Evolutionary conservation across 169 alveolate species (phyloP), one percentile per base, ranked within the genome.

Genomic region (Sarcocystis neurona): DNA sequence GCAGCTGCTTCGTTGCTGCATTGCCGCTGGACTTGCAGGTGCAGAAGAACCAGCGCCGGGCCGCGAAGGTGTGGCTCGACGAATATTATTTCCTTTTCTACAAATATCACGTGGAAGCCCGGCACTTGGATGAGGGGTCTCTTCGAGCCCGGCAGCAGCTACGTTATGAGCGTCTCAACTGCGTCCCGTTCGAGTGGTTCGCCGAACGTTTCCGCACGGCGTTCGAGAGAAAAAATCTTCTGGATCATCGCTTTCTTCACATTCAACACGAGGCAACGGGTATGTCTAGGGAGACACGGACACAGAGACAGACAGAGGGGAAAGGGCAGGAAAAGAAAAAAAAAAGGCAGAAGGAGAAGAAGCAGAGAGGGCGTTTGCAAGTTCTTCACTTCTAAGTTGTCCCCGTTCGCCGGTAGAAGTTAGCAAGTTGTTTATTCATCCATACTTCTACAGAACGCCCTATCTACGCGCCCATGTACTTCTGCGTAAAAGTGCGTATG

Each of bases 1-100:
- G n/a, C n/a, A n/a, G n/a, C n/a, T 10, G 63, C 63, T 12, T 10
- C 63, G 10, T 20, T 53, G 63, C 63, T 10, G 20, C 63, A 63
- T 12, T 78, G 32, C 79, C 79, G 43, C 43, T n/a, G 15, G 41
- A 8, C 37, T 20, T 30, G 30, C 79, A 85, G 88, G 90, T 90
- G n/a, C 93, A 90, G 74, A 84, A 75, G 82, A 90, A 90, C 32
- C 93, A 90, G 75, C 63, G 66, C 39, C 39, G 93, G 27, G 93
- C 88, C 4, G 93, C 93, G 27, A 90, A 77, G 48, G 91, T 87
- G 5, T 90, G 93, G 93, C 78, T 90, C 30, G 93, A 90, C 37
- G 91, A 90, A 30, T 90, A 90, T 48, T 90, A 90, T 82, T 23
- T 5, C 18, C 41, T 70, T 37, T 90, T 90, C 50, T 60, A 56